These are phyloP conservation scores for Rhododendron griersonianum DNA, from an alignment of 148 eudicot species.

Conservation along the genomic window DNA sequence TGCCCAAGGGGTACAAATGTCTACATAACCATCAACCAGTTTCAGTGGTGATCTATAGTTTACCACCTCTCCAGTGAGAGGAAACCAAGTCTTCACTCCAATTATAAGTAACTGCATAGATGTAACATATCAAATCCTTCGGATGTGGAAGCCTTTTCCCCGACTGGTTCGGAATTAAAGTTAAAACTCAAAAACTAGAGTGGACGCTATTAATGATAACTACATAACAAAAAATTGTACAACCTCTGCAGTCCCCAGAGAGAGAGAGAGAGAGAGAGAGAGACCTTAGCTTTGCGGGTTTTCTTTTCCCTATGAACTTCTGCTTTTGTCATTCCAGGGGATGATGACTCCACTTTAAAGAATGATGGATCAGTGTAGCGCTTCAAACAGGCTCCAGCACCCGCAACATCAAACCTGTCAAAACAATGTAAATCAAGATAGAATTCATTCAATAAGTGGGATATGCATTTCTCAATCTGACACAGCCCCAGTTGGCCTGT, in stretches of 20 bases:
- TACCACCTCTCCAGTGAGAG: background rate
- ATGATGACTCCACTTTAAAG: conserved; percentile 56
- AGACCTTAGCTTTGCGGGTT: conserved; percentile 78
- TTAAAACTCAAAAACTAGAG: background rate
- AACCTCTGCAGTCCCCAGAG: background rate
- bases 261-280: background rate
- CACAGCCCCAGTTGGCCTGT: background rate
- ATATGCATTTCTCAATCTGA: background rate
- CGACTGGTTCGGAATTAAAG: background rate
- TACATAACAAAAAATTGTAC: background rate
- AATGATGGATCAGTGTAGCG: conserved; percentile 97
- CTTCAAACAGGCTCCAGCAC: conserved; percentile 96
- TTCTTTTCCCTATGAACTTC: conserved; percentile 80
- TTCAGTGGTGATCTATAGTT: background rate
- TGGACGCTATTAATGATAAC: background rate
- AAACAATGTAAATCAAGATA: conserved; percentile 9
- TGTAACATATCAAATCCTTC: background rate
- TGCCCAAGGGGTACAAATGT: background rate
- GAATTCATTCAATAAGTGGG: background rate
- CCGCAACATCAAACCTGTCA: conserved; percentile 92
- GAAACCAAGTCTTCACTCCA: background rate
- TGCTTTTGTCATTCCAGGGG: conserved; percentile 36
- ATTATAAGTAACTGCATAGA: background rate
- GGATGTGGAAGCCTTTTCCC: background rate
- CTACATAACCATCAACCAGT: background rate